Base-by-base conservation (phyloP, 1,284 basidiomycete genomes). In the Apiotrichum veenhuisii region DNA sequence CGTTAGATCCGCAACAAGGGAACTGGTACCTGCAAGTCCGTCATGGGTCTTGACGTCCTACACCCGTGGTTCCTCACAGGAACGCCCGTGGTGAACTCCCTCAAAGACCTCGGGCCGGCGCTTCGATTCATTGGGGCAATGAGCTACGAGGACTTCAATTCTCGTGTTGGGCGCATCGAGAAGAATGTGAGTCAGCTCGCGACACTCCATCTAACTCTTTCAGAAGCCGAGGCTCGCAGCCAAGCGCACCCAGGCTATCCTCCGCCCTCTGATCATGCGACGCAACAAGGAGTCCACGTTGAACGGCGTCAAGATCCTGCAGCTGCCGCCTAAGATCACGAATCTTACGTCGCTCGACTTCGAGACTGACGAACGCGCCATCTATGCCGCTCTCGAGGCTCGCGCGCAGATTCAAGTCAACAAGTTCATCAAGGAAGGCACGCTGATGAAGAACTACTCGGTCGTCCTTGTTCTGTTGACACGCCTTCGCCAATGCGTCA, bases 371-470 rank as follows among this genome's bases (percentile, higher is more conserved):
- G 77, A 79, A 61, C 63, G 74, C 20, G 66, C 68, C 11, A 71
- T 78, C 17, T 78, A 79, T 63, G 63, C 62, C 14, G 61, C 66
- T 5, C 62, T 76, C 27, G 75, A 78, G 52, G 64, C 64, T 27
- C 60, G 68, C 11, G 74, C 71, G 30, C 59, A 64, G 37, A 58
- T 75, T 17, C 61, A 64, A 10, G 76, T 78, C 59, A 76, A 77
- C 59, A 69, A 69, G 52, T 78, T 68, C 63, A 65, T 77, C 44
- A 58, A 64, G 38, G 45, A 47, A 48, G 74, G 76, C 11, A 77
- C 75, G 0, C 68, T 79, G 11, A 59, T 78, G 55, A 78, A 77
- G 61, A 63, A 75, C 57, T 72, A 72, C 59, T 57, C 56, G 12
- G 51, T 64, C 33, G 63, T 77, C 8, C 58, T 77, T 7, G 68